These are phyloP conservation scores for Solanum clarkiae DNA, from an alignment of 257 asterid species.

Conservation along the genomic window DNA sequence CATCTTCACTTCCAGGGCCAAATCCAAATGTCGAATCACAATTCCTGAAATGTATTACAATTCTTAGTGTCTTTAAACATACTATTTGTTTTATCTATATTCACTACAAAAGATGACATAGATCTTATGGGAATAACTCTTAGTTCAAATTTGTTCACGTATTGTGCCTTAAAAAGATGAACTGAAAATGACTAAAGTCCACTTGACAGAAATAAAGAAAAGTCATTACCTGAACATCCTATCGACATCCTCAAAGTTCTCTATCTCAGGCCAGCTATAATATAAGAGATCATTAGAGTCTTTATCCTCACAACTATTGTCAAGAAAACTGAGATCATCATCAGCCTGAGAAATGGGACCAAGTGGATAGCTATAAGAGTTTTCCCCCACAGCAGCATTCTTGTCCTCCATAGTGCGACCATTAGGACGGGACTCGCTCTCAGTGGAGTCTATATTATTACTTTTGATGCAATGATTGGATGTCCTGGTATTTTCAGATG, in stretches of 20 bases:
- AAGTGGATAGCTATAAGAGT: conserved; percentile 42
- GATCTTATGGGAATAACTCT: not conserved
- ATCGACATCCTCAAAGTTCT: conserved; percentile 81
- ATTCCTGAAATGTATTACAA: conserved; percentile 34
- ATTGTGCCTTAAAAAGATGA: not conserved
- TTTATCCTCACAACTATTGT: conserved; percentile 31
- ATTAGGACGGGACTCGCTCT: conserved; percentile 21
- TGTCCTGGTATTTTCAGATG: conserved; percentile 28
- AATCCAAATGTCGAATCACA: conserved; percentile 78
- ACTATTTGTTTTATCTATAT: not conserved
- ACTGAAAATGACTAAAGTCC: not conserved
- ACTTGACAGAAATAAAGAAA: conserved; percentile 4
- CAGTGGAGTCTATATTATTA: conserved; percentile 15
- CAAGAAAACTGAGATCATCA: conserved; percentile 37
- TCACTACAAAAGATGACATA: not conserved
- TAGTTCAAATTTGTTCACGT: not conserved
- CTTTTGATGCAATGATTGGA: conserved; percentile 21
- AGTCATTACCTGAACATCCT: conserved; percentile 63
- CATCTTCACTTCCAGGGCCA: conserved; percentile 48
- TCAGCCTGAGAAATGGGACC: conserved; percentile 31
- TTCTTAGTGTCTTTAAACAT: not conserved
- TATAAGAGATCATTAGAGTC: conserved; percentile 49
- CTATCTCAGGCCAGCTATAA: conserved; percentile 75
- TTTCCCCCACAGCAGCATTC: conserved; percentile 23
- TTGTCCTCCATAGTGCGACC: conserved; percentile 26